Conservation (phyloP, 495 filamentous ascomycete species). For the Tuber aestivum region DNA sequence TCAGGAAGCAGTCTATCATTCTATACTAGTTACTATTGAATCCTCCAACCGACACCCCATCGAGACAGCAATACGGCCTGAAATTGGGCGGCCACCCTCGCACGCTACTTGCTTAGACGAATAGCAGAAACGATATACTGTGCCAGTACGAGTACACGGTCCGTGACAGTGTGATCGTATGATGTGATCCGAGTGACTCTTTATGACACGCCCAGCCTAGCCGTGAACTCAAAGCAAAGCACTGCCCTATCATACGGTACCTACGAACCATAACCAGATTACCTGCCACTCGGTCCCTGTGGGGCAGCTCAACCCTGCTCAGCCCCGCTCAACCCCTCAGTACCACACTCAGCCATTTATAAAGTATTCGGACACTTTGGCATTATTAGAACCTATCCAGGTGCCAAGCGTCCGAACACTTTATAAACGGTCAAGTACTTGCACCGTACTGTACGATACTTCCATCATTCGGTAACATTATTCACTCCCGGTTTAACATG, state of each 20-base stretch:
- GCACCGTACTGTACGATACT: too few species aligned
- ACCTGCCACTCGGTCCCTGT: neutral
- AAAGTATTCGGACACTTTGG: too few species aligned
- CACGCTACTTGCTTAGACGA: neutral
- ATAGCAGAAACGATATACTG: neutral
- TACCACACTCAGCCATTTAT: too few species aligned
- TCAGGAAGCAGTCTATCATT: neutral
- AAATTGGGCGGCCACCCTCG: neutral
- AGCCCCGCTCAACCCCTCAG: too few species aligned
- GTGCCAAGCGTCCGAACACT: too few species aligned
- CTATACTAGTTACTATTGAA: neutral
- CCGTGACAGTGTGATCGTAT: too few species aligned
- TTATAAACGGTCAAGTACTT: too few species aligned
- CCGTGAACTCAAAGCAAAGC: neutral
- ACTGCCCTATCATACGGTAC: neutral
- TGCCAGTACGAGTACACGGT: neutral
- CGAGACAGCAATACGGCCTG: neutral
- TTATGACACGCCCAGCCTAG: neutral
- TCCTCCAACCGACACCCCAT: neutral
- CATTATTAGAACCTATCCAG: too few species aligned
- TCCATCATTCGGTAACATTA: neutral
- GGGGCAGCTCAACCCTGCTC: too few species aligned
- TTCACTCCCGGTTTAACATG: too few species aligned
- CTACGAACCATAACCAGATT: too few species aligned
- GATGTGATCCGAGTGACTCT: neutral